Base-by-base conservation (phyloP, 345 rosid species). In the Rhodomyrtus tomentosa region DNA sequence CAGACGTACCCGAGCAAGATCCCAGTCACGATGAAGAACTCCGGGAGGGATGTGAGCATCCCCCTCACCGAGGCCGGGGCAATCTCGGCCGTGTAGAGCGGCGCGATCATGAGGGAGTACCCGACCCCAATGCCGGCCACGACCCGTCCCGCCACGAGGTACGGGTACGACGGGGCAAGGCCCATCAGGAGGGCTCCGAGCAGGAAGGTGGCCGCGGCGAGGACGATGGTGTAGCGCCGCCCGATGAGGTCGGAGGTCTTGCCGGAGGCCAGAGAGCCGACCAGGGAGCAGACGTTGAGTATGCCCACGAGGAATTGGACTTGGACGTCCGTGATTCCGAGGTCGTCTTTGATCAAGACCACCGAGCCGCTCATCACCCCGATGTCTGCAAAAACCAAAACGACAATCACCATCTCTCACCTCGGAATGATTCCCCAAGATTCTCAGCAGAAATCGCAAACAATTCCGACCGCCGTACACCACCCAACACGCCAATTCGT, bases 301-400 rank as follows among this genome's bases (percentile, higher is more conserved):
- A 88, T 84, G 13, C 96, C 98, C 21, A 92, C 93, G 87, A 94
- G 83, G 83, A 94, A 76, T 85, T 94, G 91, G 11, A 87, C 88
- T 85, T 91, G 90, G 14, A 83, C 87, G 59, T 91, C 83, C n/a
- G 89, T 83, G 88, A 94, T 90, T 74, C 85, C 83, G 51, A 94
- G 88, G 85, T 89, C n/a, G 20, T 90, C 92, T 76, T 84, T 82
- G 83, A 94, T 92, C 88, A 83, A 91, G 52, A 92, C 80, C 73
- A 87, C 88, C 0, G 93, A 93, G 18, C 96, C 96, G 84, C 96
- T 93, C 96, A 94, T 89, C 84, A 93, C 92, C 49, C 95, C 93
- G 74, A 94, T 92, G 83, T 93, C 92, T 88, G 89, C 87, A 88
- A 62, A 62, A 81, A 14, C 6, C 12, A 38, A 51, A 21, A 50